A percentile compares a stretch with the other conserved stretches of the same genome.
These are phyloP conservation scores for Typha latifolia DNA, from an alignment of 176 grass and related monocot genomes.

Conservation along the genomic window DNA sequence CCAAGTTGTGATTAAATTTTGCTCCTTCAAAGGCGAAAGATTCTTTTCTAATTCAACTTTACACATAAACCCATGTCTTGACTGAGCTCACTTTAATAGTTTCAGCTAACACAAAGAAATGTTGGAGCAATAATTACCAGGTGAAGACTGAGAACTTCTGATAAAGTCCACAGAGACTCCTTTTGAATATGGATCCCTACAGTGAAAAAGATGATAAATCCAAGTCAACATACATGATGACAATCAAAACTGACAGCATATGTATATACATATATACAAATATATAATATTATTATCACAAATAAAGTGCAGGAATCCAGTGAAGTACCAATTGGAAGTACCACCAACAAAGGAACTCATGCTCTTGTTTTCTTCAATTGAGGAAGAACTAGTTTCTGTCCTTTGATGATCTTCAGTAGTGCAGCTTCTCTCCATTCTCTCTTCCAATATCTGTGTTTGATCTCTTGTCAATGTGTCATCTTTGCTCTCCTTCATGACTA, in stretches of 20 bases:
- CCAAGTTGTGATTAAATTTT: background rate
- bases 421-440: slow-evolving; percentile 34
- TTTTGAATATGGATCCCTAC: slow-evolving; percentile 78
- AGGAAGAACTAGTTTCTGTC: slow-evolving; percentile 33
- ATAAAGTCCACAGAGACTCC: slow-evolving; percentile 46
- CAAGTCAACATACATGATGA: background rate
- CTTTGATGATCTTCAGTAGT: slow-evolving; percentile 30
- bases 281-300: background rate
- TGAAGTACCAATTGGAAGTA: slow-evolving; percentile 66
- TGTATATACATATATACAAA: background rate
- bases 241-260: background rate
- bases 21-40: background rate
- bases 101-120: background rate
- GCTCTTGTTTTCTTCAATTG: slow-evolving; percentile 23
- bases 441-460: slow-evolving; percentile 10
- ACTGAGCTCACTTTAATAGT: too few relatives aligned
- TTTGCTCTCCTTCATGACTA: slow-evolving; percentile 36
- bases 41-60: background rate
- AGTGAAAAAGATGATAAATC: background rate
- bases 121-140: slow-evolving; percentile 1
- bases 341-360: slow-evolving; percentile 46
- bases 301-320: slow-evolving; percentile 6
- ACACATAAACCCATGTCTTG: background rate
- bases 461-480: slow-evolving; percentile 16
- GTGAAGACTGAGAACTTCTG: slow-evolving; percentile 37